These are phyloP conservation scores for Microdochium trichocladiopsis DNA, from an alignment of 2,329 filamentous ascomycete species.

Conservation along the genomic window DNA sequence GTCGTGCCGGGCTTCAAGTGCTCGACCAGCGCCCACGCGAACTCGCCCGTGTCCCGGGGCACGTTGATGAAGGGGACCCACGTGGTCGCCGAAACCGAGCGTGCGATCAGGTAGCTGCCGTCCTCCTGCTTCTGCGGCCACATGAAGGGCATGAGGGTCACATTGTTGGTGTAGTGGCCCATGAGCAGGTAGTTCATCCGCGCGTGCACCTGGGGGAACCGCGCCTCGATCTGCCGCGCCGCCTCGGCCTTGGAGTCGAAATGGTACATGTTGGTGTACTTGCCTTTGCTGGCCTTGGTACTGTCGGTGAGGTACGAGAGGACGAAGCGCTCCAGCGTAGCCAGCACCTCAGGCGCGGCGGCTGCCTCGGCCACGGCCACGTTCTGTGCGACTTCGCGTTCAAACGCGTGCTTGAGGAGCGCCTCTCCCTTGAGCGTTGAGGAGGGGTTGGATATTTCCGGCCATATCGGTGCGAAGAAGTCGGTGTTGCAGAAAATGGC, in stretches of 20 bases:
- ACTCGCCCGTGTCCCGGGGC: slow-evolving; percentile 1
- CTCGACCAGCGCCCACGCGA: slow-evolving; percentile 3
- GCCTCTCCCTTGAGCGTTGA: not conserved
- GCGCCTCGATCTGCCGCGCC: slow-evolving; percentile 1
- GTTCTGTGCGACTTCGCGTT: slow-evolving; percentile 5
- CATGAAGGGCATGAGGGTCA: slow-evolving; percentile 4
- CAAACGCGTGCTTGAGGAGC: slow-evolving; percentile 3
- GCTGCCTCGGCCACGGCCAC: slow-evolving; percentile 18
- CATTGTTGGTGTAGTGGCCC: slow-evolving; percentile 6
- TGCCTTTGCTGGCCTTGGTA: slow-evolving; percentile 4
- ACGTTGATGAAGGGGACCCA: slow-evolving; percentile 1
- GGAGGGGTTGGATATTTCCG: not conserved
- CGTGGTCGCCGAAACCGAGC: not conserved
- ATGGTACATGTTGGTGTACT: slow-evolving; percentile 7
- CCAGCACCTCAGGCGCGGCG: slow-evolving; percentile 1
- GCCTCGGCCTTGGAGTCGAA: slow-evolving; percentile 9
- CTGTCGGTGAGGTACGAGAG: slow-evolving; percentile 6
- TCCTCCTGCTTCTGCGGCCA: slow-evolving; percentile 4
- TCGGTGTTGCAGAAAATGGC: slow-evolving; percentile 9
- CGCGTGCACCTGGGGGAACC: slow-evolving; percentile 2
- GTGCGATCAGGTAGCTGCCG: slow-evolving; percentile 3
- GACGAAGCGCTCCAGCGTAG: slow-evolving; percentile 7
- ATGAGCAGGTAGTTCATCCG: slow-evolving; percentile 6
- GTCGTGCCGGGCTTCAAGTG: not conserved
- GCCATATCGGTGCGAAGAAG: slow-evolving; percentile 6